Conservation (phyloP, 176 grass and related monocot species). For the Secale cereale region DNA sequence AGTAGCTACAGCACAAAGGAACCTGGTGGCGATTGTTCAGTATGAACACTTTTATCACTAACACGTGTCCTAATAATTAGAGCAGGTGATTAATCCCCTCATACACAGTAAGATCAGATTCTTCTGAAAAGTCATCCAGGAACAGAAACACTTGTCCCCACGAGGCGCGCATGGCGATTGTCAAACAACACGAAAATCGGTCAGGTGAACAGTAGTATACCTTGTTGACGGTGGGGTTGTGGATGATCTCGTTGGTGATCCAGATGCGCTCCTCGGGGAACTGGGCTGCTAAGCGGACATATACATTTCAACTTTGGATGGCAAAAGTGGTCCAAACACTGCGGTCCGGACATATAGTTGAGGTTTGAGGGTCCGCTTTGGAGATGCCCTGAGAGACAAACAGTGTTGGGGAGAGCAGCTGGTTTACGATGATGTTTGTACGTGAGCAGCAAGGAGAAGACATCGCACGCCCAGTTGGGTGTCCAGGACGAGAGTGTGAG, state of each 20-base stretch:
- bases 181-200: not conserved
- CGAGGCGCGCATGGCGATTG: not conserved
- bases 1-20: not conserved
- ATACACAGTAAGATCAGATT: not conserved
- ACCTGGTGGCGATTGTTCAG: not conserved
- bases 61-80: not conserved
- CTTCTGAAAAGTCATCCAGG: not conserved
- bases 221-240: conserved; percentile 97
- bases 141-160: not conserved
- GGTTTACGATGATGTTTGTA: too few species aligned
- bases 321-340: too few species aligned
- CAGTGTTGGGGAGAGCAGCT: too few species aligned
- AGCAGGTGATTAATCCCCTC: not conserved
- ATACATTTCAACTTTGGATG: too few species aligned
- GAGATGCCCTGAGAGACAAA: too few species aligned
- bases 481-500: too few species aligned
- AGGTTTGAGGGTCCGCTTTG: too few species aligned
- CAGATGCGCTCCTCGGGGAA: conserved; percentile 93
- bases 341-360: too few species aligned
- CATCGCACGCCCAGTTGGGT: too few species aligned
- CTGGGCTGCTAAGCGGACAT: too few species aligned
- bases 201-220: conserved; percentile 6
- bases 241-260: conserved; percentile 99
- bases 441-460: too few species aligned
- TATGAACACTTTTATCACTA: not conserved